Percentiles rank a stretch among this genome's conserved stretches.
Conservation (phyloP, 2,329 filamentous ascomycete species). For the Aspergillus brasiliensis region DNA sequence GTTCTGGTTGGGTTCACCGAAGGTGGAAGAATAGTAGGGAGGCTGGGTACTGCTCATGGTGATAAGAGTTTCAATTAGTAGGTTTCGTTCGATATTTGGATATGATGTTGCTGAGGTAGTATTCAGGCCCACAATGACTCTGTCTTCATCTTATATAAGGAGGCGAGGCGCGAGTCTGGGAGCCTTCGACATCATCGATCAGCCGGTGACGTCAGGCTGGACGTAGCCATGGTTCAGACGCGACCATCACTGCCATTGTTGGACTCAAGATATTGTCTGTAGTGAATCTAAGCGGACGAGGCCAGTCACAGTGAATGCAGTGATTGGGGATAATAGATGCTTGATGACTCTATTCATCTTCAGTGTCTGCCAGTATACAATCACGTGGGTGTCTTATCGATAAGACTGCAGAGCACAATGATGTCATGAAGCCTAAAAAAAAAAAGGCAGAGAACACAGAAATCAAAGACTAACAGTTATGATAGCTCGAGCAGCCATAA, state of each 20-base stretch:
- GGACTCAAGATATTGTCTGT: background rate
- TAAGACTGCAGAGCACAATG: background rate
- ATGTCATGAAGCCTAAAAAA: background rate
- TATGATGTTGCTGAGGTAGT: background rate
- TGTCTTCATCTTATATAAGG: background rate
- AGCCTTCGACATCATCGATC: constrained; percentile 10
- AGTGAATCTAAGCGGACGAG: background rate
- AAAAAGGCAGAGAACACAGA: too few species aligned
- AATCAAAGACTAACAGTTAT: background rate
- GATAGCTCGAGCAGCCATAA: too few species aligned
- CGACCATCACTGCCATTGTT: background rate
- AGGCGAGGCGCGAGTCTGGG: background rate
- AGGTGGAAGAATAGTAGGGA: constrained; percentile 18
- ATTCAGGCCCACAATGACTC: background rate
- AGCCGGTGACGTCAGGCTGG: constrained; percentile 11
- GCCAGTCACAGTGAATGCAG: background rate
- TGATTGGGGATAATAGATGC: background rate
- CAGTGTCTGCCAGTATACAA: background rate
- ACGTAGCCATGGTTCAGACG: background rate
- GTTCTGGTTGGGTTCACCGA: constrained; percentile 10
- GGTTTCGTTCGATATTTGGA: background rate
- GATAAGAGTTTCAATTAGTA: background rate
- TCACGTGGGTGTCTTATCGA: constrained; percentile 3
- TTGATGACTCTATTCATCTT: background rate
- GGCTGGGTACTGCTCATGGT: constrained; percentile 21